These are phyloP conservation scores for Hemileia vastatrix DNA, from an alignment of 1,284 basidiomycete genomes.

Conservation along the genomic window DNA sequence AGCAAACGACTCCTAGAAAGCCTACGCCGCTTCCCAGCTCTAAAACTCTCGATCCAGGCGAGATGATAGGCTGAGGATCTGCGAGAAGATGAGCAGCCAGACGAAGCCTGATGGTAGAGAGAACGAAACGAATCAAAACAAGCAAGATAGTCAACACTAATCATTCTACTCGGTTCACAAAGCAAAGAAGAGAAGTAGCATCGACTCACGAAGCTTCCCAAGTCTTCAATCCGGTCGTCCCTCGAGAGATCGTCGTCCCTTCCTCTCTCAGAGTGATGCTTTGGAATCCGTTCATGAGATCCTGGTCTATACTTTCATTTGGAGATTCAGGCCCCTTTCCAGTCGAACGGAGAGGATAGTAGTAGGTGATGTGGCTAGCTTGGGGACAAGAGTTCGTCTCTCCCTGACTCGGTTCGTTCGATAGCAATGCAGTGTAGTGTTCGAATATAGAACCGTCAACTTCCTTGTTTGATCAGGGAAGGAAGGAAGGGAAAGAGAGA, in stretches of 20 bases:
- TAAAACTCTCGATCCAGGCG: conserved; percentile 15
- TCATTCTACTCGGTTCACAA: too few relatives aligned
- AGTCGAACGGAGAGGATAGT: not conserved
- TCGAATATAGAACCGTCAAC: too few relatives aligned
- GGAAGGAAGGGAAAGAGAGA: too few relatives aligned
- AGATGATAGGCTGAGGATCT: conserved; percentile 9
- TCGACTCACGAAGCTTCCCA: conserved; percentile 26
- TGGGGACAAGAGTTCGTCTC: too few relatives aligned
- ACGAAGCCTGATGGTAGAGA: conserved; percentile 15
- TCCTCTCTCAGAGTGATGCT: conserved; percentile 27
- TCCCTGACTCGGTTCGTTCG: too few relatives aligned
- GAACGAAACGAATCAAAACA: not conserved
- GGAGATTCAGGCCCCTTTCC: not conserved
- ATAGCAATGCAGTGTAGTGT: too few relatives aligned
- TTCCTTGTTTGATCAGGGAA: too few relatives aligned
- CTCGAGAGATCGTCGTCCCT: conserved; percentile 28
- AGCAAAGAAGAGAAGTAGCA: too few relatives aligned
- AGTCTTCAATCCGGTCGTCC: conserved; percentile 29
- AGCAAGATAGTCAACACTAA: too few relatives aligned
- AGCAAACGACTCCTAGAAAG: conserved; percentile 9
- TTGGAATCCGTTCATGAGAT: conserved; percentile 19
- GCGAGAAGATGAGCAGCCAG: conserved; percentile 26
- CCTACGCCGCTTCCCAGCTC: conserved; percentile 30
- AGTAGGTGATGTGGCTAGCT: not conserved
- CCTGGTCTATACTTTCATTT: not conserved